Evolutionary conservation across 306 rosid species (phyloP).

Genomic region (Coriaria nepalensis): DNA sequence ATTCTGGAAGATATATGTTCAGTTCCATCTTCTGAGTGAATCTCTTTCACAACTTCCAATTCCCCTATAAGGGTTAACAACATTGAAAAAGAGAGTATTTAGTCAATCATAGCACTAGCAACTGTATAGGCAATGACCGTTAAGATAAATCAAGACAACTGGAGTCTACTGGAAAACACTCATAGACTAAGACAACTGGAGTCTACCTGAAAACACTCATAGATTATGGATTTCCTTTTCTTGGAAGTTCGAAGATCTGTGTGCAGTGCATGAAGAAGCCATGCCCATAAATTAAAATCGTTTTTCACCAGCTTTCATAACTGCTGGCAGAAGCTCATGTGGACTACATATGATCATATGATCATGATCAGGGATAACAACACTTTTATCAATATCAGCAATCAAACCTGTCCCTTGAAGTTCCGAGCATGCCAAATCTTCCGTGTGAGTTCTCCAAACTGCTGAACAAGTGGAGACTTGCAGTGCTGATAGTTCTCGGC

Average conservation of each 20-base stretch:
- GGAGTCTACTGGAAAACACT: slow-evolving; percentile 71
- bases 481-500: slow-evolving; percentile 77
- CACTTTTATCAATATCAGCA: background rate
- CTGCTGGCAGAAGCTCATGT: slow-evolving; percentile 90
- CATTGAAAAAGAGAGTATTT: background rate
- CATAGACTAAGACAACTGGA: slow-evolving; percentile 53
- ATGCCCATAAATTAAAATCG: slow-evolving; percentile 78
- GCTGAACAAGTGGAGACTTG: slow-evolving; percentile 82
- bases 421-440: slow-evolving; percentile 96
- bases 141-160: slow-evolving; percentile 11
- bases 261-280: slow-evolving; percentile 91
- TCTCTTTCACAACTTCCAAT: slow-evolving; percentile 86
- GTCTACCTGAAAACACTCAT: slow-evolving; percentile 81
- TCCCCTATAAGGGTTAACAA: slow-evolving; percentile 39
- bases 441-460: slow-evolving; percentile 93
- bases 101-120: slow-evolving; percentile 11
- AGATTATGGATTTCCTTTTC: slow-evolving; percentile 70
- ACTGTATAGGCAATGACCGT: slow-evolving; percentile 5
- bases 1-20: slow-evolving; percentile 45
- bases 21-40: slow-evolving; percentile 43
- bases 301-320: slow-evolving; percentile 94
- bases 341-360: slow-evolving; percentile 35
- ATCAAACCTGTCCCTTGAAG: slow-evolving; percentile 90
- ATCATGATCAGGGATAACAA: slow-evolving; percentile 2
- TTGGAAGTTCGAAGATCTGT: slow-evolving; percentile 64